phyloP scores from a whole-genome alignment of 73 alveolate genomes.

The Paramecium sexaurelia region DNA sequence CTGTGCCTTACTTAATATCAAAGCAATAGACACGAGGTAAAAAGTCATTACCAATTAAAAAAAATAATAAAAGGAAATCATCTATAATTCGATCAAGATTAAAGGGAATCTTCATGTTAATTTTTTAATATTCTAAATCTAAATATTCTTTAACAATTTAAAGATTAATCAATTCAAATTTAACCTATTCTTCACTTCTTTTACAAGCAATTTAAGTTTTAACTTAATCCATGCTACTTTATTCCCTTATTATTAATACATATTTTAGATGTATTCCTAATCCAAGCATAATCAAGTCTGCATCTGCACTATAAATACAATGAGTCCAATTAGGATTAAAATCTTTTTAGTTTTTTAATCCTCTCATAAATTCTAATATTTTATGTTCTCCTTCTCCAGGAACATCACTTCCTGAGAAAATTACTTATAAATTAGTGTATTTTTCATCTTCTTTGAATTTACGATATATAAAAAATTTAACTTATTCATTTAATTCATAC shows the following conservation, averaged over 20 bases:
- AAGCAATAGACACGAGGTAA: conserved; percentile 94
- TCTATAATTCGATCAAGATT: conserved; percentile 95
- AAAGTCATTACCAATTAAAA: conserved; percentile 98
- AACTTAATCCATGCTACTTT: conserved; percentile 26
- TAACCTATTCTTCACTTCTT: conserved; percentile 71
- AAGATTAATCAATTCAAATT: conserved; percentile 84
- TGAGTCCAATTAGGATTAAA: conserved; percentile 89
- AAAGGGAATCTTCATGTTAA: conserved; percentile 78
- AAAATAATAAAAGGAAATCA: conserved; percentile 96
- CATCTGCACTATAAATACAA: conserved; percentile 98
- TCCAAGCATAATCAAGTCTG: conserved; percentile 98
- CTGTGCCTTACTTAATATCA: conserved; percentile 93
- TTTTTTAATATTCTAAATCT: conserved; percentile 87
- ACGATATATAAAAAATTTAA: conserved; percentile 86
- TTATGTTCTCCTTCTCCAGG: conserved; percentile 99
- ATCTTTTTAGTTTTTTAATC: conserved; percentile 71
- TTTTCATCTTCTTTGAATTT: conserved; percentile 83
- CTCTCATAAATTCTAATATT: conserved; percentile 93
- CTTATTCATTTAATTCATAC: conserved; percentile 85
- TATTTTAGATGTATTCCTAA: conserved; percentile 92
- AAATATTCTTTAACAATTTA: conserved; percentile 92
- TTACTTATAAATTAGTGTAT: conserved; percentile 83
- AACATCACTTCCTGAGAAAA: conserved; percentile 90
- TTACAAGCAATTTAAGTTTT: conserved; percentile 73
- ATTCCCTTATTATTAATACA: conserved; percentile 95